Base-by-base conservation (phyloP, 192 early-diverging fungal species). In the Powellomyces hirtus region DNA sequence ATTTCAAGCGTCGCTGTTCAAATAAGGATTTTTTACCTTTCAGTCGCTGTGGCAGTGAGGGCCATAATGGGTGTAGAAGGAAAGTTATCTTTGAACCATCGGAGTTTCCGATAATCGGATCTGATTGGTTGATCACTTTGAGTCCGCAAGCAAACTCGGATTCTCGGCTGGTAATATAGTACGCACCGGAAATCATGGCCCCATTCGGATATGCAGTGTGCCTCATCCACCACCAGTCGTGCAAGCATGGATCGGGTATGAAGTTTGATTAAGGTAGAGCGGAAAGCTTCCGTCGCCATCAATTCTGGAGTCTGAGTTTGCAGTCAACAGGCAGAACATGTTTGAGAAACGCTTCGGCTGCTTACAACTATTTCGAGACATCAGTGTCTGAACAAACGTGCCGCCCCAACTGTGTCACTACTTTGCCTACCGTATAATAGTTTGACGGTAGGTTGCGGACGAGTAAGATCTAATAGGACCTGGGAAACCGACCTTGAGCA, bases 41-140 rank as follows among this genome's bases (percentile, higher is more conserved):
- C 36, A 37, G 79, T 84, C 8, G 82, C 82, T 0, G 91, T 95
- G 0, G 92, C 92, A 1, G 93, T 91, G 38, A 95, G 72, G 2
- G 91, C 92, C 74, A 91, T 86, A 46, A 95, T 73, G 0, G 86
- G 89, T 0, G 86, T 75, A 1, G 76, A 61, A 1, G 86, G 86
- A 61, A 90, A 92, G 1, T 56, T 58, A 10, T 50, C 49, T 50
- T 79, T 77, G 40, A 71, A 81, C 51, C 75, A 79, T 1, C n/a
- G 35, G 1, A 84, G 72, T 49, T 78, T 75, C 2, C 75, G 70
- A 56, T 81, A 84, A 53, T 76, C 75, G 18, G 31, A 26, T 35
- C 81, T 75, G 36, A 42, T 42, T 10, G n/a, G n/a, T 42, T 18
- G 18, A 42, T 18, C 8, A 42, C 46, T 18, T 24, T 24, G n/a